Evolutionary conservation across 768 basidiomycete species (phyloP), one percentile per base, ranked within the genome.

Genomic region (Lentinula aciculospora): DNA sequence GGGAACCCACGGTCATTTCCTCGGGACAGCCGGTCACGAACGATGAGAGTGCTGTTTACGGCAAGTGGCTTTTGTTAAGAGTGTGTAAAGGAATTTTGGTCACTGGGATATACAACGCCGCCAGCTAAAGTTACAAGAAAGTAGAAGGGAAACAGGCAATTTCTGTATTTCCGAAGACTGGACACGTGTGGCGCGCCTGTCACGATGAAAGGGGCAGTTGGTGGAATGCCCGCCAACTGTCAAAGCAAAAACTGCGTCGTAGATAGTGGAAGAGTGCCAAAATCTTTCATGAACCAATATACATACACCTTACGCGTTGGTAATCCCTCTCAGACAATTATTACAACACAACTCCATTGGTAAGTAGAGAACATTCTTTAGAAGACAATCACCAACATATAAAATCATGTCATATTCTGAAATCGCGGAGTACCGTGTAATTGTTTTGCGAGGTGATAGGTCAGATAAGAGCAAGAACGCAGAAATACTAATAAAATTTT

Each of bases 1-100:
- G 40, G 31, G 54, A 56, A 56, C 54, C 40, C 54, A 56, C 54
- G 54, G 54, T 56, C 54, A 56, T 45, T 42, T 31, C 32, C 31
- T 56, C 54, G 40, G 54, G 25, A 42, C 17, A 40, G 15, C 54
- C 21, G 37, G 19, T 19, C 32, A 39, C 37, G 42, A 44, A 44
- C 8, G 17, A 39, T 39, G 37, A 13, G 13, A 9, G 32, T 8
- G 37, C 42, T 6, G 19, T 32, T 47, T 29, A 47, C 49, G 49
- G 49, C 32, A 50, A 36, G 25, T 46, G 9, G 10, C 44, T 3
- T 13, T 9, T 42, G 15, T 8, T n/a, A 6, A 15, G 10, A 17
- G 17, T 17, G 15, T n/a, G 17, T 39, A 34, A 34, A 34, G 37
- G 13, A n/a, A 5, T 39, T 19, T 39, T 39, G 37, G 15, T 39